phyloP scores from a whole-genome alignment of 345 rosid species.

The Hibiscus syriacus region DNA sequence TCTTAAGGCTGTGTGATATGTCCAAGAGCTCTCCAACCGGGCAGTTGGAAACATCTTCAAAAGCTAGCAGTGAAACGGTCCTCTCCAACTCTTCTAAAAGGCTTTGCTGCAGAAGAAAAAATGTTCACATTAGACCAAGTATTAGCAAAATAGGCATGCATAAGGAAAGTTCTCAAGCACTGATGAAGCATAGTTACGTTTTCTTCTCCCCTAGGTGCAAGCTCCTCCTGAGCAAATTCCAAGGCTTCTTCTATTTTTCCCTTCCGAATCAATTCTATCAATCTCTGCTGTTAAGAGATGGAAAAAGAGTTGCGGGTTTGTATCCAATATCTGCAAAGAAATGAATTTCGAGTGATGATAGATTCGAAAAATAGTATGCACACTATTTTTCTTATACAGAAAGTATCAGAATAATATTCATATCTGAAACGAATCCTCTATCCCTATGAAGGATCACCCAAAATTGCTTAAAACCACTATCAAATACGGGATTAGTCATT shows the following conservation, averaged over 20 bases:
- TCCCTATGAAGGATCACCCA: neutral
- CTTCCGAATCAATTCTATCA: constrained; percentile 87
- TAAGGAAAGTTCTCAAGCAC: constrained; percentile 8
- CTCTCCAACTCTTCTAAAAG: constrained; percentile 91
- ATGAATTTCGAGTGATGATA: neutral
- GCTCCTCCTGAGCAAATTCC: too few species aligned
- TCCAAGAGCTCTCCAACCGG: constrained; percentile 85
- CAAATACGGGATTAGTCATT: neutral
- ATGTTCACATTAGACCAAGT: neutral
- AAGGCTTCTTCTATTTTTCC: constrained; percentile 86
- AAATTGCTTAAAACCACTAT: neutral
- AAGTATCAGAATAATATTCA: neutral
- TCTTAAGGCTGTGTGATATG: constrained; percentile 84
- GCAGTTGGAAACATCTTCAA: constrained; percentile 77
- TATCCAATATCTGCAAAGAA: constrained; percentile 64
- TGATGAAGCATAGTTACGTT: too few species aligned
- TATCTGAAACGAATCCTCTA: neutral
- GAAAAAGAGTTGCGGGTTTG: constrained; percentile 88
- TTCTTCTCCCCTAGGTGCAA: too few species aligned
- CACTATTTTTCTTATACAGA: neutral
- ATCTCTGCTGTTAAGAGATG: constrained; percentile 96
- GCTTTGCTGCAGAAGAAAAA: constrained; percentile 46
- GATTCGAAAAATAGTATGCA: neutral
- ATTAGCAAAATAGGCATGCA: constrained; percentile 6
- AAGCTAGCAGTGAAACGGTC: constrained; percentile 82